Conservation (phyloP, 441 rosid genomes). For the Euphorbia corollata region DNA sequence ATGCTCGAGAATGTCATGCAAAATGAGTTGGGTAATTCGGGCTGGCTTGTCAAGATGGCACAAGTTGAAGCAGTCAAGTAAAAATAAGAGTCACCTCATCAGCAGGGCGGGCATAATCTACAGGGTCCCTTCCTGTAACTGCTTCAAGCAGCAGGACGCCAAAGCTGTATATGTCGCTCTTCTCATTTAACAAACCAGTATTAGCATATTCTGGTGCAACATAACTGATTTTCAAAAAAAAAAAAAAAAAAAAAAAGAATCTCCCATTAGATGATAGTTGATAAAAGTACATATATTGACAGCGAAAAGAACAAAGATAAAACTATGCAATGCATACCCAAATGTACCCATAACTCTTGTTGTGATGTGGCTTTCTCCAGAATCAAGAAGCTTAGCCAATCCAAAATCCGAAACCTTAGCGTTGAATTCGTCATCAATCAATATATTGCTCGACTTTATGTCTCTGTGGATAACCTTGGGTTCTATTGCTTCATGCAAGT, state of each 20-base stretch:
- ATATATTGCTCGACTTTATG: slow-evolving; percentile 55
- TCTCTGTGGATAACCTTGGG: slow-evolving; percentile 58
- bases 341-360: slow-evolving; percentile 98
- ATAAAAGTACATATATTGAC: not conserved
- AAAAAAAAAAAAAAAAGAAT: not conserved
- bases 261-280: not conserved
- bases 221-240: slow-evolving; percentile 43
- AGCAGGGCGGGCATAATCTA: slow-evolving; percentile 84
- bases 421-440: too few species aligned
- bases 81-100: slow-evolving; percentile 48
- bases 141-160: slow-evolving; percentile 90
- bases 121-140: slow-evolving; percentile 94
- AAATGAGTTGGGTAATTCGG: not conserved
- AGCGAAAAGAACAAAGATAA: not conserved
- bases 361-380: slow-evolving; percentile 88
- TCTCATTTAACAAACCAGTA: slow-evolving; percentile 85
- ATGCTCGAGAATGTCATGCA: not conserved
- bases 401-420: too few species aligned
- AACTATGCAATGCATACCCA: slow-evolving; percentile 39
- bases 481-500: slow-evolving; percentile 81
- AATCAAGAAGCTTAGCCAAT: slow-evolving; percentile 70
- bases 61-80: too few species aligned
- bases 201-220: slow-evolving; percentile 99
- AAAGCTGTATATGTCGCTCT: slow-evolving; percentile 89
- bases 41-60: not conserved